These are phyloP conservation scores for Mycena filopes DNA, from an alignment of 768 basidiomycete species.

Conservation along the genomic window DNA sequence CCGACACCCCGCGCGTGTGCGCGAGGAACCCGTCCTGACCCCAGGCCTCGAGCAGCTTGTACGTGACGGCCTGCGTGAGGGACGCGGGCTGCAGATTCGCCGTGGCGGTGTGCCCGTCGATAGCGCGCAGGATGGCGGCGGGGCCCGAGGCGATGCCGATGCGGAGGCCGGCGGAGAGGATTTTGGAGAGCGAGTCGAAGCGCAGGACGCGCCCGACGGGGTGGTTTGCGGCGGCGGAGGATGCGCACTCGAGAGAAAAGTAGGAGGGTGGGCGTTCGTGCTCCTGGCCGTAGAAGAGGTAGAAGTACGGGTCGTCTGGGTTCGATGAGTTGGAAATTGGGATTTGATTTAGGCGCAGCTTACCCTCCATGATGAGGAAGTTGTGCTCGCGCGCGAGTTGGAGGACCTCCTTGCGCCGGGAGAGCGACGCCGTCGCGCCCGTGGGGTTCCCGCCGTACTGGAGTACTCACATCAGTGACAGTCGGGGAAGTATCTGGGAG, in stretches of 20 bases:
- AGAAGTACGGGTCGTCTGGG: slow-evolving; percentile 84
- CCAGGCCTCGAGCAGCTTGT: slow-evolving; percentile 73
- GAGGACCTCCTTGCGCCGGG: slow-evolving; percentile 78
- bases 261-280: slow-evolving; percentile 75
- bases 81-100: slow-evolving; percentile 76
- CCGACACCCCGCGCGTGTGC: slow-evolving; percentile 76
- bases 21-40: slow-evolving; percentile 78
- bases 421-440: slow-evolving; percentile 78
- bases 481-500: slow-evolving; percentile 9
- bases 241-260: slow-evolving; percentile 79
- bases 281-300: slow-evolving; percentile 75
- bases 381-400: slow-evolving; percentile 76
- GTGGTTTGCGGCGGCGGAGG: slow-evolving; percentile 45
- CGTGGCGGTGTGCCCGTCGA: slow-evolving; percentile 68
- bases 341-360: slow-evolving; percentile 31
- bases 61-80: slow-evolving; percentile 71
- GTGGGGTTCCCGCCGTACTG: slow-evolving; percentile 91
- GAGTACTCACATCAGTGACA: background rate
- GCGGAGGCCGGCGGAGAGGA: slow-evolving; percentile 80
- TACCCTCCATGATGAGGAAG: slow-evolving; percentile 89
- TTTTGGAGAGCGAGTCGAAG: slow-evolving; percentile 91
- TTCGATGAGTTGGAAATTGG: slow-evolving; percentile 8
- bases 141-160: slow-evolving; percentile 88
- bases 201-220: slow-evolving; percentile 84
- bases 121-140: slow-evolving; percentile 67